Evolutionary conservation across 73 alveolate genomes (phyloP), one percentile per base, ranked within the genome.

Genomic region (Paramecium primaurelia): DNA sequence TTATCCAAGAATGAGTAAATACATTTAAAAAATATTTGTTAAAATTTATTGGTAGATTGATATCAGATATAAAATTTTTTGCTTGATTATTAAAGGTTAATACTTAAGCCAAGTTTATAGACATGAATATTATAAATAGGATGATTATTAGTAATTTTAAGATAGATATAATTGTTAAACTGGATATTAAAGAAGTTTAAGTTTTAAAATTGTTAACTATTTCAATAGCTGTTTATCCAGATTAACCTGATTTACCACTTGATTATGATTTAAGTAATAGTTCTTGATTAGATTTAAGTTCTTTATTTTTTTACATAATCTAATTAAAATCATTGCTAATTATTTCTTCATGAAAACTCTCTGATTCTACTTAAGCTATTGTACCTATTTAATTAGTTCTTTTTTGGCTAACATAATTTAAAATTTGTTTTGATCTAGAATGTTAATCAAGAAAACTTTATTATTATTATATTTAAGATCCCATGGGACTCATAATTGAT

Each of bases 161-260:
- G 20, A 47, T 8, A 16, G 58, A 32, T 4, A 80, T 80, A 5
- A 80, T 80, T 45, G 45, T n/a, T 36, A 80, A 30, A 47, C 91
- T 47, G 0, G 91, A 49, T 4, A 80, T 45, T 47, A 75, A 5
- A n/a, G 71, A 42, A 45, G 71, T 80, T 20, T 22, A 8, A 10
- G 49, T 32, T 44, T 40, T 32, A 80, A 80, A 80, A 8, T 80
- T 80, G 6, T 49, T 80, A 1, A 80, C 58, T 44, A 80, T 26
- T 45, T 80, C 47, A 18, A 80, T 47, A 0, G 91, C 91, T n/a
- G 91, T 25, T 26, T 22, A 22, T 49, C 91, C 91, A 11, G 91
- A 80, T n/a, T 30, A 44, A 22, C 91, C 91, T 3, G 91, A 80
- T 9, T 34, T 40, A 14, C 30, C 14, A 80, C 58, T 80, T 20